Evolutionary conservation across 306 rosid species (phyloP).

Genomic region (Carpinus viminea): DNA sequence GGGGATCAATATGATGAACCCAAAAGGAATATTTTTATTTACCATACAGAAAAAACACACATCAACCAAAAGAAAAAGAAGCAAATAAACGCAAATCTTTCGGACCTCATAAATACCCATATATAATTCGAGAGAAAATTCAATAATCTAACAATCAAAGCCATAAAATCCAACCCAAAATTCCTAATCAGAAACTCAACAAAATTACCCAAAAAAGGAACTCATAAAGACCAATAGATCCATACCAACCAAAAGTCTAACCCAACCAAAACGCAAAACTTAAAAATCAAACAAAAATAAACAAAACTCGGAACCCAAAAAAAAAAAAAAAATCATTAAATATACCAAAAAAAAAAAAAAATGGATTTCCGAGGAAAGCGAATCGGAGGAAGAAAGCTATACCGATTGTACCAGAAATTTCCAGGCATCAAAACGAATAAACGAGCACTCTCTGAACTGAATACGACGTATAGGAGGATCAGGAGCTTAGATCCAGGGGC

Average conservation of each 20-base stretch:
- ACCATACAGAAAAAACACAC: constrained; percentile 7
- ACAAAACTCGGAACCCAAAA: constrained; percentile 4
- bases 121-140: neutral
- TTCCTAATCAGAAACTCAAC: neutral
- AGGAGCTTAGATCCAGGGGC: constrained; percentile 48
- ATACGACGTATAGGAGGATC: constrained; percentile 20
- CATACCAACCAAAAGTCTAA: constrained; percentile 1
- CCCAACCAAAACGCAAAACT: constrained; percentile 33
- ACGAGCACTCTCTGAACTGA: constrained; percentile 14
- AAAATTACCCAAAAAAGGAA: neutral
- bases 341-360: neutral
- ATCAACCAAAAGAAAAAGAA: neutral
- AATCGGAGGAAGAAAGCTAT: constrained; percentile 23
- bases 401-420: constrained; percentile 31
- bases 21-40: constrained; percentile 1
- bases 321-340: neutral
- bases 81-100: constrained; percentile 15
- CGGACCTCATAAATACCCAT: constrained; percentile 19
- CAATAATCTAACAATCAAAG: constrained; percentile 29
- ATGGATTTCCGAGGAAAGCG: neutral
- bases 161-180: constrained; percentile 16
- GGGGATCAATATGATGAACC: constrained; percentile 12
- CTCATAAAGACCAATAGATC: constrained; percentile 29
- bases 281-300: constrained; percentile 10
- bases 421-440: constrained; percentile 36